Evolutionary conservation across 2,329 filamentous ascomycete genomes (phyloP), one percentile per base, ranked within the genome.

Genomic region (Lasiodiplodia sp.): DNA sequence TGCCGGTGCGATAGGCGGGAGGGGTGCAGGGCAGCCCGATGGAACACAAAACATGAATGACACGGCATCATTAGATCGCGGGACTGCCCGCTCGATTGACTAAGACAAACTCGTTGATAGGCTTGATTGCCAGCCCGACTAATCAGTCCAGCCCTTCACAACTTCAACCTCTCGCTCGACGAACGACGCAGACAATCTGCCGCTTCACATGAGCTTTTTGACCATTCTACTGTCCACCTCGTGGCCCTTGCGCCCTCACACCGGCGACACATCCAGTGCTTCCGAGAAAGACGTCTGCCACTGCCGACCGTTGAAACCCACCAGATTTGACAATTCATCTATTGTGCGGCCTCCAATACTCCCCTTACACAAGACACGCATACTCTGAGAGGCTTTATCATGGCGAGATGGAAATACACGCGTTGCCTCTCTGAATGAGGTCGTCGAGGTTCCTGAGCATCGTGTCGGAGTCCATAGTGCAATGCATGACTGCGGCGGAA

Each of bases 131-230:
- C 47, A 23, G 52, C 52, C 28, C 14, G 83, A 72, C 10, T 73
- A 72, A 63, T 81, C 75, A 69, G 84, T 83, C 82, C 82, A 85
- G 10, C 69, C 64, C 63, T 72, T 73, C 7, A 84, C 69, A 2
- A 76, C 70, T 16, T 76, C 74, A 21, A 79, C 75, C 71, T 86
- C 84, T 12, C 72, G 73, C 18, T 81, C 72, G 1, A 82, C 85
- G 71, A 86, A 86, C 23, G 82, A 77, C 0, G 84, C 84, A 71
- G 84, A 86, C 83, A 86, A 86, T 53, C 77, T 79, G 5, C 83
- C 84, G 28, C 79, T 78, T 83, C 83, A 85, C 0, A 70, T 74
- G 8, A 85, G 71, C 72, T 83, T 82, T 51, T 75, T 78, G 2
- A 85, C 71, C 2, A 86, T 75, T 25, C 71, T 76, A 68, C 83